Evolutionary conservation across 176 grass and related monocot genomes (phyloP), one percentile per base, ranked within the genome.

Genomic region (Sorghum bicolor): DNA sequence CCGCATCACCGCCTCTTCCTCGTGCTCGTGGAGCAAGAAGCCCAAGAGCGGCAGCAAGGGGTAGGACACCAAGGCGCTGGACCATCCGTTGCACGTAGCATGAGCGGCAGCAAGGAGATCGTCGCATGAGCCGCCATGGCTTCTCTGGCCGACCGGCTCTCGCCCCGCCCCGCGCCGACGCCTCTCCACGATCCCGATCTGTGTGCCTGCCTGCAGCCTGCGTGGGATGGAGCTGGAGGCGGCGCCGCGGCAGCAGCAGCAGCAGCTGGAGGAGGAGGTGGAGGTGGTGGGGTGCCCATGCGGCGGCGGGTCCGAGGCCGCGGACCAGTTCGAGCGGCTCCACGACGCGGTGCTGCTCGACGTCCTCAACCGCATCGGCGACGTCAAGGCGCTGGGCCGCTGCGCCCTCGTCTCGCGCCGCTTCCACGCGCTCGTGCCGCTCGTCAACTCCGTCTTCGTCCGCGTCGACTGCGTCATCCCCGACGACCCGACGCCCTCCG

Each of bases 401-500:
- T 95, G 86, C 87, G 90, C 84, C 22, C 84, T 95, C 39, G 87
- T 98, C 25, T 95, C 91, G 8, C 91, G 87, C 69, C 93, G 93
- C 76, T 98, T 98, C 85, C 87, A 89, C 72, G 80, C 72, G 63
- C 86, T 95, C 55, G 87, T 95, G n/a, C 91, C 89, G 9, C 93
- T 98, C 87, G 93, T 98, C 67, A 89, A 92, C 87, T 89, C 82
- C 76, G 93, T 98, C 84, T 74, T 95, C 87, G 88, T 98, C 34
- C 82, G 87, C 82, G 91, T 98, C 79, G 96, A 98, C 76, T 98
- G 96, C 85, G 93, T 95, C 70, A 93, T 98, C 64, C 87, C 86
- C 7, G 91, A 98, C 80, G 92, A 98, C 22, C 81, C 70, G 75
- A 40, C 28, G 43, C 30, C 40, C 55, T 20, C 39, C 8, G 60